A percentile compares a stretch with the other conserved stretches of the same genome.
Conservation (phyloP, 805 yeast species). For the Candida fluviatilis region DNA sequence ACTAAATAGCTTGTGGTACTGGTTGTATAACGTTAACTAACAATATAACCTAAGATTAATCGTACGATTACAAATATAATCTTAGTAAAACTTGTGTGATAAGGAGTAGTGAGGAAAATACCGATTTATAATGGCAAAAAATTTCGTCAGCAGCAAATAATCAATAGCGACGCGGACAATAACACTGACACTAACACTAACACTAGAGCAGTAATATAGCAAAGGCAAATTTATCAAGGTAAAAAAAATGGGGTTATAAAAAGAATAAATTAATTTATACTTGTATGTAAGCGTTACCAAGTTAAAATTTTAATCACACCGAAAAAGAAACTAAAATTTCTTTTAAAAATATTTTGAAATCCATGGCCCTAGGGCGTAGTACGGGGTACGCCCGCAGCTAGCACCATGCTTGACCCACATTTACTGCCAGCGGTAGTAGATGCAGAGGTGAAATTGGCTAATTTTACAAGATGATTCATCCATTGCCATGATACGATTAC, state of each 20-base stretch:
- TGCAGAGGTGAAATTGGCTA: too few relatives aligned
- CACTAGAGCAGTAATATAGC: neutral
- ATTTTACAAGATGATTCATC: too few relatives aligned
- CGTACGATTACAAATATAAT: too few relatives aligned
- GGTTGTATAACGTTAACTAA: neutral
- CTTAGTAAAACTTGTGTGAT: too few relatives aligned
- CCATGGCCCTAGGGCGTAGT: neutral
- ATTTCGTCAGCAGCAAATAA: too few relatives aligned
- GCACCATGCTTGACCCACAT: too few relatives aligned
- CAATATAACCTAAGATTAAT: neutral
- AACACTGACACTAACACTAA: neutral
- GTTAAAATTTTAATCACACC: constrained; percentile 1
- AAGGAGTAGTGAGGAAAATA: too few relatives aligned
- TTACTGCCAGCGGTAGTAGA: too few relatives aligned
- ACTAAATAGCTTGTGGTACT: neutral
- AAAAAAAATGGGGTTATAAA: neutral
- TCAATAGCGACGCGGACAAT: too few relatives aligned
- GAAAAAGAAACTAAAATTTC: constrained; percentile 1
- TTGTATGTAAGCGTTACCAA: neutral
- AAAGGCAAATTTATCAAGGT: neutral
- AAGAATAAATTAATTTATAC: neutral
- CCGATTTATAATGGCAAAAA: too few relatives aligned
- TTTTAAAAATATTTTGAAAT: neutral
- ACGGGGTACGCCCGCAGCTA: constrained; percentile 1
- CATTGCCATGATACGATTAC: too few relatives aligned